Base-by-base conservation (phyloP, 2,329 filamentous ascomycete genomes). In the Colletotrichum brevisporum region DNA sequence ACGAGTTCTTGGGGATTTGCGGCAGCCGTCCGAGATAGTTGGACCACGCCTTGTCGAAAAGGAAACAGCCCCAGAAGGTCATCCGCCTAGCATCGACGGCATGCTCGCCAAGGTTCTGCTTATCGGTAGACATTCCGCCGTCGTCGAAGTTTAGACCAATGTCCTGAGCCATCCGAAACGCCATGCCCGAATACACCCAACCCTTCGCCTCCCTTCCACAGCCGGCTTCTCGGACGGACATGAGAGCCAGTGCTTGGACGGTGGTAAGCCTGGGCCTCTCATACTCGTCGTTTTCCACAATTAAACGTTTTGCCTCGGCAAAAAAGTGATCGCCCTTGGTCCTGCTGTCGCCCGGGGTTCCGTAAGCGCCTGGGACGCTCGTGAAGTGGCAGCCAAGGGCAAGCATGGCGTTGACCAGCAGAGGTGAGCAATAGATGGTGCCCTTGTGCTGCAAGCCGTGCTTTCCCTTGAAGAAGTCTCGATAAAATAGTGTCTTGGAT, bases 31-130 rank as follows among this genome's bases (percentile, higher is more conserved):
- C 95, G 27, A 98, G 88, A 75, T 98, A 98, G 78, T 98, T 98
- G 57, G 95, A 97, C 95, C 95, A 98, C 79, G 94, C 97, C 86
- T 98, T 98, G 83, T 99, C 96, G 78, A 98, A 97, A n/a, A 97
- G 82, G 79, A 96, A 98, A 78, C 95, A 98, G 6, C 96, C 96
- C 96, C 96, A 98, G 76, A 98, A 98, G 0, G 96, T 98, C 50
- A 98, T 91, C 61, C 93, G 88, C 47, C 96, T 87, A 3, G 94
- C 95, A 80, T 99, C 96, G 47, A 97, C 88, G 78, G 98, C 95
- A 54, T 92, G 88, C 67, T 97, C 94, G 70, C 90, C 90, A 72
- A 95, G 86, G 31, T 84, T 80, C 58, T 87, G 85, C 67, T 83
- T 85, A 67, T 87, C 88, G 8, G 83, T 81, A 8, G 88, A 86